Percentiles rank a stretch among this genome's conserved stretches.
phyloP scores from a whole-genome alignment of 257 asterid genomes.

The Solanum stenotomum region DNA sequence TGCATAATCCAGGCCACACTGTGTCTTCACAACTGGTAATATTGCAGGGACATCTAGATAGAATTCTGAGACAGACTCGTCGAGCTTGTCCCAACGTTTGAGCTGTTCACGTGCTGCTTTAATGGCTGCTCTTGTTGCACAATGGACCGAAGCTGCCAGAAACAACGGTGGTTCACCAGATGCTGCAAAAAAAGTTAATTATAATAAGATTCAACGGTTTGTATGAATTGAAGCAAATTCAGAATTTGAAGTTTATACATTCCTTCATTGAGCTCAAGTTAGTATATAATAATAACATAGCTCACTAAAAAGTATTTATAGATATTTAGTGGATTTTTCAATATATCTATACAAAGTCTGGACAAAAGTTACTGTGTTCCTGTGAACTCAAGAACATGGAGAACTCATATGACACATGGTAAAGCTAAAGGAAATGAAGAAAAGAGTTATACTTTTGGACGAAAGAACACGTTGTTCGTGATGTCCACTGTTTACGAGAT shows the following conservation, averaged over 20 bases:
- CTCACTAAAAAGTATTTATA: neutral
- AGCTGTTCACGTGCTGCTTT: constrained; percentile 56
- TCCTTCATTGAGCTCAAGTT: neutral
- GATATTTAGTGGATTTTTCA: neutral
- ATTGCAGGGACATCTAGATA: constrained; percentile 59
- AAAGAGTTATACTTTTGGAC: constrained; percentile 44
- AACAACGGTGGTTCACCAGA: constrained; percentile 83
- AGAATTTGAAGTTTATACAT: neutral
- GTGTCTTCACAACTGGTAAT: constrained; percentile 62
- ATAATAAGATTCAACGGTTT: neutral
- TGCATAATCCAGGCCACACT: constrained; percentile 47
- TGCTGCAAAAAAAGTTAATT: constrained; percentile 31
- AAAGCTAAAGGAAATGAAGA: neutral
- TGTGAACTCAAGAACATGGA: neutral
- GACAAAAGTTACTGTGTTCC: neutral
- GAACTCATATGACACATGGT: neutral
- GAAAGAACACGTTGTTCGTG: constrained; percentile 63
- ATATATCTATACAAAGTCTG: neutral
- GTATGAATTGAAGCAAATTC: neutral
- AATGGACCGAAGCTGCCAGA: constrained; percentile 68
- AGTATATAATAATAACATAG: neutral
- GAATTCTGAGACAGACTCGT: constrained; percentile 32
- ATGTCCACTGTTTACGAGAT: constrained; percentile 54
- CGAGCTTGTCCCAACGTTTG: constrained; percentile 38
- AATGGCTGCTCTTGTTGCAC: constrained; percentile 73